Percentiles rank a stretch among this genome's conserved stretches.
Evolutionary conservation across 305 asterid species (phyloP).

Genomic region (Fraxinus velutina): DNA sequence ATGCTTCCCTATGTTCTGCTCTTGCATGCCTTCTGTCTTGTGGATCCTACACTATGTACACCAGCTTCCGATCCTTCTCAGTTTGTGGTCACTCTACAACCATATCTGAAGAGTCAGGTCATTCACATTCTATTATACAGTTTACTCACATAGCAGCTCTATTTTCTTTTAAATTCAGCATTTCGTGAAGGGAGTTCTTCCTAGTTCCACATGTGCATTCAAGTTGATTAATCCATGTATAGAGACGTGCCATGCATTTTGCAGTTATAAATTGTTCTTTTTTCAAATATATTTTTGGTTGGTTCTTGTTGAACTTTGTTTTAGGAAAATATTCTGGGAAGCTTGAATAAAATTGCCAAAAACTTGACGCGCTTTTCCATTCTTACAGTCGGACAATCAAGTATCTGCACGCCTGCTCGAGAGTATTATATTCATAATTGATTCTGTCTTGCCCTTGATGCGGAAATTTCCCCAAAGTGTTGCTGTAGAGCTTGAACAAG

Average conservation of each 20-base stretch:
- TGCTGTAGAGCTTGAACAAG: slow-evolving; percentile 91
- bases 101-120: slow-evolving; percentile 96
- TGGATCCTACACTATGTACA: slow-evolving; percentile 85
- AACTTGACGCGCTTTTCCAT: slow-evolving; percentile 28
- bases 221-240: slow-evolving; percentile 12
- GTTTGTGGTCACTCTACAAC: slow-evolving; percentile 89
- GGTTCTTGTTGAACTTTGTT: slow-evolving; percentile 22
- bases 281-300: neutral
- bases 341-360: neutral
- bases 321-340: slow-evolving; percentile 14
- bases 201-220: slow-evolving; percentile 10
- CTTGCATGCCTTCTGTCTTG: slow-evolving; percentile 88
- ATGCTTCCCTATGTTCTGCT: slow-evolving; percentile 92
- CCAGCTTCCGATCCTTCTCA: slow-evolving; percentile 98
- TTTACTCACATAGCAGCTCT: slow-evolving; percentile 18
- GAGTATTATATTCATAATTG: slow-evolving; percentile 86
- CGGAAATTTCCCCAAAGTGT: slow-evolving; percentile 81
- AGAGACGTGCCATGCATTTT: neutral
- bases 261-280: neutral
- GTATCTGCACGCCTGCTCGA: slow-evolving; percentile 89
- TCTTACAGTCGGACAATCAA: slow-evolving; percentile 77
- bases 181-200: slow-evolving; percentile 2
- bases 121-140: slow-evolving; percentile 9
- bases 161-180: slow-evolving; percentile 12
- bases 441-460: slow-evolving; percentile 85